Conservation (phyloP, 805 yeast species). For the Debaryomyces prosopidis region DNA sequence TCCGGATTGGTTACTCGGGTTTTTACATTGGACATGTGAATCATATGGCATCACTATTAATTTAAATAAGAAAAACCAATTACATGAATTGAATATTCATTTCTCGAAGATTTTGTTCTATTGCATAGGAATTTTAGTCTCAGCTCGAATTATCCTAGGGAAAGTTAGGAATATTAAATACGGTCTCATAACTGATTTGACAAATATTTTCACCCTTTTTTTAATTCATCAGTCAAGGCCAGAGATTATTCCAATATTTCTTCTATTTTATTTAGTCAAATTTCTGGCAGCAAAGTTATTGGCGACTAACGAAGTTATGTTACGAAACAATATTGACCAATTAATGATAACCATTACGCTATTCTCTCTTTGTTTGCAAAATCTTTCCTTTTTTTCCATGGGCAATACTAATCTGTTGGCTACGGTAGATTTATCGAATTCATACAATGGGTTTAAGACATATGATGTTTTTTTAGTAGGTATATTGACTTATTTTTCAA, state of each 20-base stretch:
- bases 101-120: conserved; percentile 25
- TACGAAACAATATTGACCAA: conserved; percentile 14
- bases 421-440: conserved; percentile 85
- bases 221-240: conserved; percentile 56
- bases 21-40: conserved; percentile 29
- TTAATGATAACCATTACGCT: conserved; percentile 25
- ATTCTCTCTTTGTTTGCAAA: conserved; percentile 59
- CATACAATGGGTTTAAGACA: conserved; percentile 81
- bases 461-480: conserved; percentile 77
- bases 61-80: conserved; percentile 13
- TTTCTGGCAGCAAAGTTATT: conserved; percentile 16
- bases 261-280: conserved; percentile 34
- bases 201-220: conserved; percentile 38
- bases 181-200: conserved; percentile 35
- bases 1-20: conserved; percentile 38
- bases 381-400: conserved; percentile 77
- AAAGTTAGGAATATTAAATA: conserved; percentile 20
- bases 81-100: conserved; percentile 24
- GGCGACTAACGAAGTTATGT: conserved; percentile 3
- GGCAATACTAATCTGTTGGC: conserved; percentile 94
- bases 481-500: conserved; percentile 73
- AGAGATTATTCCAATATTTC: conserved; percentile 56
- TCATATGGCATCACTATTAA: conserved; percentile 27
- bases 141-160: conserved; percentile 28
- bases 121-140: conserved; percentile 28